phyloP scores from a whole-genome alignment of 1,284 basidiomycete genomes.

The Melampsora americana region DNA sequence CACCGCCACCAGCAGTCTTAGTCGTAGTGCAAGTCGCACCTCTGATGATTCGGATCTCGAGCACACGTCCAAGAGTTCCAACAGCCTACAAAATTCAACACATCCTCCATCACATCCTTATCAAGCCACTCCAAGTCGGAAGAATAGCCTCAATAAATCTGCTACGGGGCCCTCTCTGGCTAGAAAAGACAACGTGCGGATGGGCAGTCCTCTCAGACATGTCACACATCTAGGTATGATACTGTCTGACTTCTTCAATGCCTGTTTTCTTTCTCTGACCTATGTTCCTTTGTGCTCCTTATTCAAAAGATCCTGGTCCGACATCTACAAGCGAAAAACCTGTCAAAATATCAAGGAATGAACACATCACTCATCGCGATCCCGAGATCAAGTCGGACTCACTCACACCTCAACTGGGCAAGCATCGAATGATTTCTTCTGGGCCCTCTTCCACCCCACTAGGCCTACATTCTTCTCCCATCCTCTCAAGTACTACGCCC shows the following conservation, averaged over 20 bases:
- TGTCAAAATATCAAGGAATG: not conserved
- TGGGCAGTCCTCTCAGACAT: conserved; percentile 44
- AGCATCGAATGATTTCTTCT: not conserved
- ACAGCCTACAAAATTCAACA: conserved; percentile 8
- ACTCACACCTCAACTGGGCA: conserved; percentile 3
- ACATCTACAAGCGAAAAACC: not conserved
- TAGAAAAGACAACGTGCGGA: conserved; percentile 38
- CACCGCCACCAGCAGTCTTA: not conserved
- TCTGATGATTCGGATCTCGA: not conserved
- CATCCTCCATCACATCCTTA: not conserved
- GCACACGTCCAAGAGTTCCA: not conserved
- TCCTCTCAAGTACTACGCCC: conserved; percentile 27
- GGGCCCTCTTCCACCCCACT: conserved; percentile 6
- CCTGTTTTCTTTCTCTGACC: not conserved
- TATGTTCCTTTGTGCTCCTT: not conserved
- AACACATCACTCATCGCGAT: conserved; percentile 3
- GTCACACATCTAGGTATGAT: conserved; percentile 37
- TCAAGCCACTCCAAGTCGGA: conserved; percentile 6
- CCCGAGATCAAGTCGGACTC: conserved; percentile 7
- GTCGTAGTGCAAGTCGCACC: conserved; percentile 1
- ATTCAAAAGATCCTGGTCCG: not conserved
- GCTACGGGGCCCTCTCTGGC: conserved; percentile 4
- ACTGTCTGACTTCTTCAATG: not conserved
- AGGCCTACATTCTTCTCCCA: conserved; percentile 1
- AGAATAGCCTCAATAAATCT: conserved; percentile 36